Conservation (phyloP, 345 rosid genomes). For the Physaria fendleri region DNA sequence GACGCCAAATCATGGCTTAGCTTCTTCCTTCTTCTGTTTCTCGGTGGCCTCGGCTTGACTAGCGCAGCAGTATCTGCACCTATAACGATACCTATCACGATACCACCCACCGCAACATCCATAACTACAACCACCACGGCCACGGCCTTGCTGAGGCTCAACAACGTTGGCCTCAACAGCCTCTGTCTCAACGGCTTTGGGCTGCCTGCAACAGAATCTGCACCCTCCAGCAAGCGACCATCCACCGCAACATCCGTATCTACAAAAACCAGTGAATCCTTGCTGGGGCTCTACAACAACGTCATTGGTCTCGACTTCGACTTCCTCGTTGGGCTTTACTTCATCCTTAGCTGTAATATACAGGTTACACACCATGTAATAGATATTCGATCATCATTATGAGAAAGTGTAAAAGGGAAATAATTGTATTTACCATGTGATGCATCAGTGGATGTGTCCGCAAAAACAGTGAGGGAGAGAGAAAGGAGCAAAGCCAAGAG, state of each 20-base stretch:
- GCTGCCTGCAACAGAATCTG: background rate
- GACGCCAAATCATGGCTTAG: constrained; percentile 17
- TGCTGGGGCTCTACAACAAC: constrained; percentile 16
- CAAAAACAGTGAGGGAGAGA: constrained; percentile 18
- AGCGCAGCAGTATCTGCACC: background rate
- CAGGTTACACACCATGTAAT: background rate
- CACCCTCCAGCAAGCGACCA: background rate
- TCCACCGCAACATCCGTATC: constrained; percentile 15
- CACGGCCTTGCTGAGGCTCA: constrained; percentile 7
- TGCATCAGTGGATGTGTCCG: constrained; percentile 27
- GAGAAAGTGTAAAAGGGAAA: background rate
- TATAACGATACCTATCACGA: too few species aligned
- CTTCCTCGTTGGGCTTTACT: constrained; percentile 12
- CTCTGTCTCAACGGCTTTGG: constrained; percentile 6
- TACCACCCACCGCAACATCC: constrained; percentile 8
- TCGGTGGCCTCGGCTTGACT: background rate
- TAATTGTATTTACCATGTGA: constrained; percentile 11
- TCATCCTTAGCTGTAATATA: constrained; percentile 11
- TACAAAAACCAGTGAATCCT: constrained; percentile 5
- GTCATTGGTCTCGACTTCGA: background rate
- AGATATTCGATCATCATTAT: background rate
- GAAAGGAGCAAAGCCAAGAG: constrained; percentile 20
- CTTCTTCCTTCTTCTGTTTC: too few species aligned
- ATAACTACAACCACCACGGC: background rate
- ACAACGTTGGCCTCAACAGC: constrained; percentile 3